phyloP scores from a whole-genome alignment of 225 moss, liverwort and hornwort species.

The Anthoceros angustus region DNA sequence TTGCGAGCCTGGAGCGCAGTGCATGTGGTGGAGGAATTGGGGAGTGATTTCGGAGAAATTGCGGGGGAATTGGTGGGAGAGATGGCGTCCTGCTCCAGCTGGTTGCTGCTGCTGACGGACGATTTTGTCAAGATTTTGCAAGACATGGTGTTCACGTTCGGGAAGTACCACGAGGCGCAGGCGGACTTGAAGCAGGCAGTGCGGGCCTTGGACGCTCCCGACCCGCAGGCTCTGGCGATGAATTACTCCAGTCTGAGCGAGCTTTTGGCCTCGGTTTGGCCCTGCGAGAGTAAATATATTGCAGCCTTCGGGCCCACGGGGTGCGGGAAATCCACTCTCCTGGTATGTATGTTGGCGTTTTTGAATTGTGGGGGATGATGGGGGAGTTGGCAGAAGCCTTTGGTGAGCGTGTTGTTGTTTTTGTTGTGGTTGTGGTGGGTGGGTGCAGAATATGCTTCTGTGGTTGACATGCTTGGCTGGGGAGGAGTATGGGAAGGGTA shows the following conservation, averaged over 20 bases:
- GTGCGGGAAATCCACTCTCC: conserved; percentile 13
- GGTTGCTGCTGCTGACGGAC: conserved; percentile 10
- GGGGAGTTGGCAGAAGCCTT: too few species aligned
- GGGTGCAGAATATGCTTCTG: conserved; percentile 12
- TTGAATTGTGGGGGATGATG: not conserved
- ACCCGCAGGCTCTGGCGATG: conserved; percentile 10
- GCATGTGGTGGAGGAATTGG: too few species aligned
- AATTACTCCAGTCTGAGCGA: conserved; percentile 8
- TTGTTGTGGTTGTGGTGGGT: not conserved
- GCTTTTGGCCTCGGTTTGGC: conserved; percentile 17
- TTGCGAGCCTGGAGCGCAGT: too few species aligned
- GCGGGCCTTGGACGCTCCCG: conserved; percentile 1
- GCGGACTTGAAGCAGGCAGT: not conserved
- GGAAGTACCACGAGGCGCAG: conserved; percentile 6
- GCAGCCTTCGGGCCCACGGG: conserved; percentile 18
- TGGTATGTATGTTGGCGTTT: conserved; percentile 4
- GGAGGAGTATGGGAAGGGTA: conserved; percentile 8
- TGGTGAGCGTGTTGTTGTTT: not conserved
- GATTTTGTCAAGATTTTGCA: conserved; percentile 13
- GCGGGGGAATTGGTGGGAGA: not conserved
- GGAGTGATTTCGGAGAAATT: too few species aligned
- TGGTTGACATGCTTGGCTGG: conserved; percentile 16
- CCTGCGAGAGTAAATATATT: conserved; percentile 16
- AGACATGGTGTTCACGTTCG: conserved; percentile 9
- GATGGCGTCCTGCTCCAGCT: conserved; percentile 7